phyloP scores from a whole-genome alignment of 2,329 filamentous ascomycete genomes.

The Pochonia chlamydosporia region DNA sequence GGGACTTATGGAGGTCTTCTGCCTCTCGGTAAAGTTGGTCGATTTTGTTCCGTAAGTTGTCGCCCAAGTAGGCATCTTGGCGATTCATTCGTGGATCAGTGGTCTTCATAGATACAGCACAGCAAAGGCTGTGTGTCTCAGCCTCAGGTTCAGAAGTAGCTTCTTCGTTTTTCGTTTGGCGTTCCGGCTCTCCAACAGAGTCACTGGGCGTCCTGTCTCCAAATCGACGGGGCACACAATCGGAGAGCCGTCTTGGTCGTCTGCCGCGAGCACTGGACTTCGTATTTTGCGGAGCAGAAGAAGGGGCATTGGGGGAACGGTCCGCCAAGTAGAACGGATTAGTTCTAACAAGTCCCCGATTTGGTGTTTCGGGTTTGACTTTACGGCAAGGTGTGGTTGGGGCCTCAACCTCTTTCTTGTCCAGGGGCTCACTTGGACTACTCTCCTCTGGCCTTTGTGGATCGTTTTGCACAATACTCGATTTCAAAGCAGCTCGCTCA shows the following conservation, averaged over 20 bases:
- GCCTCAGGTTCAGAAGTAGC: background rate
- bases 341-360: conserved; percentile 15
- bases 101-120: conserved; percentile 11
- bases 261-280: conserved; percentile 13
- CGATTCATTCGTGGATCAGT: background rate
- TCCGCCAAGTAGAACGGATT: conserved; percentile 29
- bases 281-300: conserved; percentile 16
- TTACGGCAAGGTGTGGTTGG: no score
- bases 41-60: conserved; percentile 16
- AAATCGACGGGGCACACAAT: conserved; percentile 22
- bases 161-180: conserved; percentile 16
- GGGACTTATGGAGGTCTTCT: conserved; percentile 25
- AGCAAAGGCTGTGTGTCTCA: conserved; percentile 26
- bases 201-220: conserved; percentile 8
- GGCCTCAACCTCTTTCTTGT: no score
- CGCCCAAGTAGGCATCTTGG: conserved; percentile 11
- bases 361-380: conserved; percentile 2
- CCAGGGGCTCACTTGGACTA: background rate
- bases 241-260: conserved; percentile 18
- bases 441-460: background rate
- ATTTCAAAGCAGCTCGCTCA: conserved; percentile 17
- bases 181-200: conserved; percentile 16
- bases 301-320: conserved; percentile 14
- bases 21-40: conserved; percentile 26
- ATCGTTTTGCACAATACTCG: background rate